Conservation (phyloP, 78 protist species). For the Dictyostelium citrinum region DNA sequence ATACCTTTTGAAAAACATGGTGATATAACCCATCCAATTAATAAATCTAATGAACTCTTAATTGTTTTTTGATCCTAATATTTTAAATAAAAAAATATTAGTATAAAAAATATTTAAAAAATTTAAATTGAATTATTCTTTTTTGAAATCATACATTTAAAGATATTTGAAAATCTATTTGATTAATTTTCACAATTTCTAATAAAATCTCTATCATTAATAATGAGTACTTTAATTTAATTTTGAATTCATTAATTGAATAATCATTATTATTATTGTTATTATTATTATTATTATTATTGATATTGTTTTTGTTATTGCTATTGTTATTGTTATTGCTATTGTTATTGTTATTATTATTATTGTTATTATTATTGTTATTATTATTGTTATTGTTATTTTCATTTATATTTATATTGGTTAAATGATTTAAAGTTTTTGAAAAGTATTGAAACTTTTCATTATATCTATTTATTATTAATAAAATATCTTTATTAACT, state of each 20-base stretch:
- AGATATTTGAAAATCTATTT: background rate
- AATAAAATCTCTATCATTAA: conserved; percentile 4
- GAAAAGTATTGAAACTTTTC: background rate
- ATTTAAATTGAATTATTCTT: too few species aligned
- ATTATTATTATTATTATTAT: too few species aligned
- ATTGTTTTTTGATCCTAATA: conserved; percentile 44
- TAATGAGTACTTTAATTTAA: background rate
- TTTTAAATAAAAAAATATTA: background rate
- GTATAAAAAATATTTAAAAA: too few species aligned
- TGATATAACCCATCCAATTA: conserved; percentile 48
- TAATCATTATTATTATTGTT: background rate
- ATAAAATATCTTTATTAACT: background rate
- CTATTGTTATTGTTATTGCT: too few species aligned
- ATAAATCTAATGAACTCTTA: conserved; percentile 38
- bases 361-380: too few species aligned
- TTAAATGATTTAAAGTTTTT: background rate
- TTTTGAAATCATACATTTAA: background rate
- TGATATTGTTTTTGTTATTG: too few species aligned
- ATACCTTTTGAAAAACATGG: conserved; percentile 18
- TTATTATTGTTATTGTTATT: too few species aligned
- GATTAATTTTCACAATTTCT: background rate
- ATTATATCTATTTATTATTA: background rate
- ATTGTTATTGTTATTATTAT: too few species aligned
- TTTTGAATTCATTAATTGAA: background rate
- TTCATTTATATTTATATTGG: background rate